A percentile compares a stretch with the other conserved stretches of the same genome.
Evolutionary conservation across 306 rosid species (phyloP).

Genomic region (Datisca glomerata): DNA sequence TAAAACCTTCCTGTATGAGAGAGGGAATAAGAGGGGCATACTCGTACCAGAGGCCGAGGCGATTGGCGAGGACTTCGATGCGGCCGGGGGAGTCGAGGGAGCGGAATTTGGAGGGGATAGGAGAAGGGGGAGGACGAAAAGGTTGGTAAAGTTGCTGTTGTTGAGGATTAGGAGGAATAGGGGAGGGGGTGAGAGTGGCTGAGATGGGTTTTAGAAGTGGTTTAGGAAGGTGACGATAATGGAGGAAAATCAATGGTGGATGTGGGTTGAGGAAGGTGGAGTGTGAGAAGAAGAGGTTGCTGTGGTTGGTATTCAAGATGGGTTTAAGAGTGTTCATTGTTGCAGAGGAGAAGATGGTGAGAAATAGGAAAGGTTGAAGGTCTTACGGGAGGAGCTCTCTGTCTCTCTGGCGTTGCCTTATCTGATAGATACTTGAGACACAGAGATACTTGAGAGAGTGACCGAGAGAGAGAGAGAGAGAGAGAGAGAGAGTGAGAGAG

Average conservation of each 20-base stretch:
- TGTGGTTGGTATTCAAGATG: slow-evolving; percentile 4
- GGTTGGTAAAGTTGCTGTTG: slow-evolving; percentile 64
- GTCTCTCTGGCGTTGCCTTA: slow-evolving; percentile 4
- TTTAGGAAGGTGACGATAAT: background rate
- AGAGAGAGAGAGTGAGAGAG: too few relatives aligned
- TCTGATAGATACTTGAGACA: background rate
- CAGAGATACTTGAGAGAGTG: background rate
- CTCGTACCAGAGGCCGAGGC: slow-evolving; percentile 75
- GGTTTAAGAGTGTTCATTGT: background rate
- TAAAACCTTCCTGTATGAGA: slow-evolving; percentile 55
- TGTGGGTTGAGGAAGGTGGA: slow-evolving; percentile 5
- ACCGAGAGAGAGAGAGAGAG: background rate
- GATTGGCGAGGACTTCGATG: slow-evolving; percentile 48
- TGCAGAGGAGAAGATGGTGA: slow-evolving; percentile 9
- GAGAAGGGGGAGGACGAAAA: slow-evolving; percentile 65
- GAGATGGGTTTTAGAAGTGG: slow-evolving; percentile 15
- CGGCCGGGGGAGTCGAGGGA: slow-evolving; percentile 40
- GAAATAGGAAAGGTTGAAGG: background rate
- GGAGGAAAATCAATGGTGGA: slow-evolving; percentile 5
- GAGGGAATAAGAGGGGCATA: slow-evolving; percentile 63
- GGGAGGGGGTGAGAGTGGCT: slow-evolving; percentile 13
- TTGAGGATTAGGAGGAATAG: slow-evolving; percentile 10
- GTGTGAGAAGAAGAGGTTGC: background rate
- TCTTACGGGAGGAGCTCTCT: background rate
- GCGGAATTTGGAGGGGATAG: slow-evolving; percentile 32